phyloP scores from a whole-genome alignment of 352 stramenopile species.

The Proteromonas lacertae region DNA sequence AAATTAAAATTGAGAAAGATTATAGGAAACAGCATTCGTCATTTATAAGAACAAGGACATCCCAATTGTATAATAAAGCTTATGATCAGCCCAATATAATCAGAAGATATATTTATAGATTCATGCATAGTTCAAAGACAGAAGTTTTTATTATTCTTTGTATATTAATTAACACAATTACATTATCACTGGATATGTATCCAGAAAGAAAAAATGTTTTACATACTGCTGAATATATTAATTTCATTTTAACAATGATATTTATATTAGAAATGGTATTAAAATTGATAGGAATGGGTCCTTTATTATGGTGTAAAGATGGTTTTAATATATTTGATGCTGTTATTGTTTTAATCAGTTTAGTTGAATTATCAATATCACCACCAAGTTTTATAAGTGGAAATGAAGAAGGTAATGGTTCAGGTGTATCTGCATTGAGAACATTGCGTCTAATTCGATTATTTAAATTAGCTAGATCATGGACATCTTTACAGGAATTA shows the following conservation, averaged over 20 bases:
- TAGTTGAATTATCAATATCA: constrained; percentile 4
- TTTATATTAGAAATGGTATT: constrained; percentile 36
- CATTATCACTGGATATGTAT: constrained; percentile 34
- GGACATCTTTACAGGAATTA: background rate
- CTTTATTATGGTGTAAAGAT: constrained; percentile 20
- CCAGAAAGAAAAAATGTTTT: no score
- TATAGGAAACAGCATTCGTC: no score
- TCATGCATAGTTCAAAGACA: background rate
- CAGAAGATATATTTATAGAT: no score
- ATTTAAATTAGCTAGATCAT: no score
- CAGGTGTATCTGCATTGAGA: constrained; percentile 13
- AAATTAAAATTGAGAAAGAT: background rate
- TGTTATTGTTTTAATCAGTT: constrained; percentile 15
- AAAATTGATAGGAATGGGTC: constrained; percentile 24
- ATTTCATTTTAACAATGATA: constrained; percentile 22
- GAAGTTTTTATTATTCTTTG: constrained; percentile 7
- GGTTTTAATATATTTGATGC: constrained; percentile 36
- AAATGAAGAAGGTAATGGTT: constrained; percentile 2
- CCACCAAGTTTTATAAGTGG: constrained; percentile 4
- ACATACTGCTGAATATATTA: no score
- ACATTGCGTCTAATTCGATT: background rate
- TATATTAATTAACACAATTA: constrained; percentile 31
- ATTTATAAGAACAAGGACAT: constrained; percentile 6
- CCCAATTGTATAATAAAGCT: constrained; percentile 11
- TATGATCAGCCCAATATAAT: background rate